A percentile compares a stretch with the other conserved stretches of the same genome.
These are phyloP conservation scores for Lachancea waltii DNA, from an alignment of 805 yeast genomes.

Conservation along the genomic window DNA sequence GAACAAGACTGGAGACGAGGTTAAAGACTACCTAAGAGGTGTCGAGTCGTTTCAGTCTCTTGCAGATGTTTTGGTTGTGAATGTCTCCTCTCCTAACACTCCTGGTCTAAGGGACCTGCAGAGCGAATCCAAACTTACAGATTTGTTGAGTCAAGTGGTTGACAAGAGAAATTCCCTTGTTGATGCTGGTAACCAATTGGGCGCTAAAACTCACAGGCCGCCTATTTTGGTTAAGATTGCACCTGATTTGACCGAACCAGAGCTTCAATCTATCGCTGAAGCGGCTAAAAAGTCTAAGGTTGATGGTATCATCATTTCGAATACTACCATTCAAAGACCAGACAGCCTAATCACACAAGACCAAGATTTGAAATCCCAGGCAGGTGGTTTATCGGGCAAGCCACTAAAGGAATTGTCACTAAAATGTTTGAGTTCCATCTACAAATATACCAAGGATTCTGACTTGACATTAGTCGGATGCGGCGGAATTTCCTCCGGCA, in stretches of 20 bases:
- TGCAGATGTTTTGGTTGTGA: slow-evolving; percentile 86
- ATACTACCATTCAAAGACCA: slow-evolving; percentile 88
- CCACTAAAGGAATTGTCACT: slow-evolving; percentile 80
- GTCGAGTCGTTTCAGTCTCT: slow-evolving; percentile 72
- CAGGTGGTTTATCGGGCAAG: slow-evolving; percentile 90
- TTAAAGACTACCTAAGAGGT: slow-evolving; percentile 78
- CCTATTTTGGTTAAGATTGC: slow-evolving; percentile 89
- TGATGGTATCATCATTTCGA: slow-evolving; percentile 89
- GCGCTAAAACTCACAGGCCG: slow-evolving; percentile 40
- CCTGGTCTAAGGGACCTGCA: slow-evolving; percentile 91
- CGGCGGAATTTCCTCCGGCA: slow-evolving; percentile 86
- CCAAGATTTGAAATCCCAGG: slow-evolving; percentile 42
- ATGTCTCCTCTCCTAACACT: slow-evolving; percentile 93
- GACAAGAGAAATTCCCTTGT: slow-evolving; percentile 55
- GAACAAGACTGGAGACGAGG: slow-evolving; percentile 87
- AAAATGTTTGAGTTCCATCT: slow-evolving; percentile 60
- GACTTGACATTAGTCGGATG: slow-evolving; percentile 79
- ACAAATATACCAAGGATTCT: slow-evolving; percentile 70
- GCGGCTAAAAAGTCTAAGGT: slow-evolving; percentile 71
- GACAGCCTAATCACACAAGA: slow-evolving; percentile 44
- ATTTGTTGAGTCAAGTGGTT: slow-evolving; percentile 60
- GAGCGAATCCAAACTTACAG: slow-evolving; percentile 63
- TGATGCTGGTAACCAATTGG: slow-evolving; percentile 32
- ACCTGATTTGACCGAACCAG: slow-evolving; percentile 80
- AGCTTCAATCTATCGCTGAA: slow-evolving; percentile 73